Base-by-base conservation (phyloP, 164 flowering plant genomes). In the Vitis riparia region DNA sequence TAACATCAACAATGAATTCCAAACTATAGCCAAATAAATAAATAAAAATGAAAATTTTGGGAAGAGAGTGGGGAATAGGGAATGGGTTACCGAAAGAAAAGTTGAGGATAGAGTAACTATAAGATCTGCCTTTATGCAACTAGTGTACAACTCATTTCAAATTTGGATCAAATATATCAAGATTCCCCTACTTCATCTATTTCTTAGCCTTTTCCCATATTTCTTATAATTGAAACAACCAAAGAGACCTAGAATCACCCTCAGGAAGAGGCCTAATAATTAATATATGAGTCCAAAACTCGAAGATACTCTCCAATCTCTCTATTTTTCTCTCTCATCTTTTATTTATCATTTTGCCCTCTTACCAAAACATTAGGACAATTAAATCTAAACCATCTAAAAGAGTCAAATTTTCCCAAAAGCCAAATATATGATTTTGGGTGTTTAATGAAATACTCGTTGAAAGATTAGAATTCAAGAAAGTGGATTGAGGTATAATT, bases 61-160 rank as follows among this genome's bases (percentile, higher is more conserved):
- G 37, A 5, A 32, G 37, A 5, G 2, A 32, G 5, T 32, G 37
- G 37, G 37, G 37, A 5, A 32, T 3, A 3, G 2, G 37, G 37
- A 32, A 3, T 3, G 37, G 77, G 67, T 73, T 76, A 75, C 78
- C 62, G 78, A 11, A 80, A 83, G 75, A 69, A 75, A 71, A 66
- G 19, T 19, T 62, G 74, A 55, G 56, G 67, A 44, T 75, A 65
- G 70, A 75, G 82, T 59, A 84, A 86, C 86, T 79, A 88, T 76
- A 77, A 71, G 79, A 51, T 65, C 23, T 61, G 73, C 59, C 81
- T 83, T 84, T 80, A 77, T 81, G 77, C 86, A 75, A 67, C 76
- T 66, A 71, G 75, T 71, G 80, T 68, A 70, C 37, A 66, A 74
- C 68, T 66, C 58, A 71, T 62, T 32, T 32, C 83, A 63, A 79